phyloP scores from a whole-genome alignment of 176 grass and related monocot genomes.

The Musa schizocarpa region DNA sequence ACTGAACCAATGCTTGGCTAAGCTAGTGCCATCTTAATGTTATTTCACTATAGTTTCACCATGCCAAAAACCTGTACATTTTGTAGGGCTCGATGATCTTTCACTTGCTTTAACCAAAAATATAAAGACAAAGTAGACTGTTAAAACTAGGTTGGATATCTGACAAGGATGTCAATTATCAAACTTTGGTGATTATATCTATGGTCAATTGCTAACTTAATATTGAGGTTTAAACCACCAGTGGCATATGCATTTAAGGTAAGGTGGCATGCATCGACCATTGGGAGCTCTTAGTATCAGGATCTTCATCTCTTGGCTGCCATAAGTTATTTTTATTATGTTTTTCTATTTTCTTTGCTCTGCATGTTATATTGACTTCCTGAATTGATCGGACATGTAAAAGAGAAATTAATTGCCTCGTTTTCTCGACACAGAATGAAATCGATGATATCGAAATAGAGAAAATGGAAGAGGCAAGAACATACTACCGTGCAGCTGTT shows the following conservation, averaged over 20 bases:
- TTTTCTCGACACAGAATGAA: slow-evolving; percentile 28
- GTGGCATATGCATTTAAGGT: too few relatives aligned
- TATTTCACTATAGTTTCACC: background rate
- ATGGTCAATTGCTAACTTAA: too few relatives aligned
- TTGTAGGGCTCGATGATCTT: too few relatives aligned
- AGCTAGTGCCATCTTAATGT: background rate
- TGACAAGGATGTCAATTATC: too few relatives aligned
- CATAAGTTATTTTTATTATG: background rate
- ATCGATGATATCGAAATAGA: slow-evolving; percentile 51
- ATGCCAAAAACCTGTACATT: background rate
- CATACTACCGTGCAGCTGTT: slow-evolving; percentile 57
- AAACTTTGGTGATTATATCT: too few relatives aligned
- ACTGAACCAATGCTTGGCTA: background rate
- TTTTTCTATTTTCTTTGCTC: background rate
- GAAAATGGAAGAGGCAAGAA: slow-evolving; percentile 61
- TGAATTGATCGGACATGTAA: background rate
- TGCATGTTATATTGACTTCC: background rate
- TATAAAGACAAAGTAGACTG: too few relatives aligned
- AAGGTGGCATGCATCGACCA: too few relatives aligned
- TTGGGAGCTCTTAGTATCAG: too few relatives aligned
- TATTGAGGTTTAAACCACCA: too few relatives aligned
- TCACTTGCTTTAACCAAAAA: too few relatives aligned
- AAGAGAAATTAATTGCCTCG: slow-evolving; percentile 6
- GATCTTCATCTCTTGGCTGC: too few relatives aligned
- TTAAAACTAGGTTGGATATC: too few relatives aligned